These are phyloP conservation scores for Volvariella volvacea DNA, from an alignment of 1,284 basidiomycete species.

Conservation along the genomic window DNA sequence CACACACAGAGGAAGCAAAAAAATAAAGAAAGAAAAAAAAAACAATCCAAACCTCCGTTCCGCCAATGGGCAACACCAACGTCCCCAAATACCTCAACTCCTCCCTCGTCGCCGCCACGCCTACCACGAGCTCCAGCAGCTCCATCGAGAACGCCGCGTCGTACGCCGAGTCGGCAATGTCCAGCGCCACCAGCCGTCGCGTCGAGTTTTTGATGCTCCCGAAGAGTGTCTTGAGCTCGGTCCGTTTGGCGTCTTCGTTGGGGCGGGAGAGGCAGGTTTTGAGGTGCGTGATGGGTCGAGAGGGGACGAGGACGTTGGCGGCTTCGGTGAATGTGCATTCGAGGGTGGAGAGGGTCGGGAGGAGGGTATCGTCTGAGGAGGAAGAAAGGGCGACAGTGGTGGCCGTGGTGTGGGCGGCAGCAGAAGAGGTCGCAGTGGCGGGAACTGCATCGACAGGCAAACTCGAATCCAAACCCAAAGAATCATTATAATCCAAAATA, in stretches of 20 bases:
- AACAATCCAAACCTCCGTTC: slow-evolving; percentile 30
- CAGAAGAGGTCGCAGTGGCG: slow-evolving; percentile 10
- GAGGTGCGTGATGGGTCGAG: slow-evolving; percentile 48
- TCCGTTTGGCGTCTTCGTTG: slow-evolving; percentile 37
- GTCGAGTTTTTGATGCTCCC: slow-evolving; percentile 37
- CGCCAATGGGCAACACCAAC: slow-evolving; percentile 49
- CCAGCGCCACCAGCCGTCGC: slow-evolving; percentile 38
- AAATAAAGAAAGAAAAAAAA: slow-evolving; percentile 9
- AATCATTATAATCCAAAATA: slow-evolving; percentile 47
- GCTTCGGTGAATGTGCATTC: slow-evolving; percentile 66
- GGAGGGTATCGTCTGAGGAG: slow-evolving; percentile 21
- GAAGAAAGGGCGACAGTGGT: slow-evolving; percentile 11
- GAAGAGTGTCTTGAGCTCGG: slow-evolving; percentile 42
- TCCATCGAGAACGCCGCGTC: slow-evolving; percentile 45
- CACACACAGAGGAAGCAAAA: slow-evolving; percentile 7
- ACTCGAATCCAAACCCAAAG: background rate
- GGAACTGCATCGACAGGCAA: background rate
- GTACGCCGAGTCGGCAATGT: slow-evolving; percentile 56
- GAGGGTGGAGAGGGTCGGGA: slow-evolving; percentile 40
- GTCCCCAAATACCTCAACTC: slow-evolving; percentile 55
- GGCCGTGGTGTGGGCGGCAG: slow-evolving; percentile 11
- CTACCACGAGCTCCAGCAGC: slow-evolving; percentile 35
- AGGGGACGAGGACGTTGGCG: slow-evolving; percentile 45
- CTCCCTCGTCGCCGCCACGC: slow-evolving; percentile 22
- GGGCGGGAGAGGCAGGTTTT: slow-evolving; percentile 63